Percentiles rank a stretch among this genome's conserved stretches.
Conservation (phyloP, 2,329 filamentous ascomycete genomes). For the Fusarium cyanostomum region DNA sequence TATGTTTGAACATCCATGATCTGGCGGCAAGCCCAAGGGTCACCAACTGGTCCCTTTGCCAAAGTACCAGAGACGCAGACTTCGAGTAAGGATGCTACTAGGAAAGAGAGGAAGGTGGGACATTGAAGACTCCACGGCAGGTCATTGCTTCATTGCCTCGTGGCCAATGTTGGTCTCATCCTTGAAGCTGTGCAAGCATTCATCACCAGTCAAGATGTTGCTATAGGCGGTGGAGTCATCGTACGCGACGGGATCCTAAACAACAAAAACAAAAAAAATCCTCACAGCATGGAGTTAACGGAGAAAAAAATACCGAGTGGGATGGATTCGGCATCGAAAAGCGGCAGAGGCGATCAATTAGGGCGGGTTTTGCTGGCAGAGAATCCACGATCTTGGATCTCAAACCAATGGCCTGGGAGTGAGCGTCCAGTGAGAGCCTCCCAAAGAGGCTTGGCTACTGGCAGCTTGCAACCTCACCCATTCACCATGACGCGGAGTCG, state of each 20-base stretch:
- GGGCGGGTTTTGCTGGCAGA: constrained; percentile 28
- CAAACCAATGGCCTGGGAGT: constrained; percentile 10
- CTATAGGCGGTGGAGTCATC: constrained; percentile 23
- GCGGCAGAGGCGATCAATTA: constrained; percentile 16
- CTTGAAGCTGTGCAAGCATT: constrained; percentile 11
- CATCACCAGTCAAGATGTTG: constrained; percentile 23
- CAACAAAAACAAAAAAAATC: constrained; percentile 30
- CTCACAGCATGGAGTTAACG: constrained; percentile 24
- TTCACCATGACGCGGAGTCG: constrained; percentile 37
- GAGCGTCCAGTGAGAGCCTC: constrained; percentile 18
- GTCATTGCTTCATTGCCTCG: constrained; percentile 12
- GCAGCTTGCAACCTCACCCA: constrained; percentile 25
- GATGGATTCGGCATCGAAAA: constrained; percentile 22
- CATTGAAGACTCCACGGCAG: neutral
- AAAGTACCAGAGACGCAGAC: neutral
- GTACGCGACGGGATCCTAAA: constrained; percentile 11
- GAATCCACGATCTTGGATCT: constrained; percentile 32
- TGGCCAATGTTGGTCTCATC: constrained; percentile 25
- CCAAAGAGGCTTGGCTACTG: constrained; percentile 31
- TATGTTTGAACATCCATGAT: constrained; percentile 10
- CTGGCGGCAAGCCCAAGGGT: neutral
- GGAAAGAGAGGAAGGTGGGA: neutral
- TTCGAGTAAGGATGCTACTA: neutral
- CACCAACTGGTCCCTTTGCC: neutral
- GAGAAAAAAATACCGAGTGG: constrained; percentile 19